Conservation (phyloP, 345 rosid species). For the Angophora floribunda region DNA sequence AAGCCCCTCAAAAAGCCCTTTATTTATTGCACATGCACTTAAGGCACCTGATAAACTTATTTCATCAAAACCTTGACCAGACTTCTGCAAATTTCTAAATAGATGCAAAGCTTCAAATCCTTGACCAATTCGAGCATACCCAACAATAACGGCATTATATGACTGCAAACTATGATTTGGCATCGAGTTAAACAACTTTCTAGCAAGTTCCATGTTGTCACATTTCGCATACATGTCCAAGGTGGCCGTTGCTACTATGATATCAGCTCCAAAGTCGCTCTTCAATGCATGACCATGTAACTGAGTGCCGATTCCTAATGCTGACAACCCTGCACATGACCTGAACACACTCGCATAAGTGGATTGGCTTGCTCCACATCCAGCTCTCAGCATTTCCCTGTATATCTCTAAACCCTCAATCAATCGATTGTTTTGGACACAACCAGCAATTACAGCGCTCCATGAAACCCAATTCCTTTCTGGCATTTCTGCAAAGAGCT, state of each 20-base stretch:
- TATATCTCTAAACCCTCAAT: conserved; percentile 47
- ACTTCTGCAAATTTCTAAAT: conserved; percentile 38
- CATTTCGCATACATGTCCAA: conserved; percentile 95
- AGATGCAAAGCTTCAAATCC: conserved; percentile 54
- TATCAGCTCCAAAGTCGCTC: conserved; percentile 45
- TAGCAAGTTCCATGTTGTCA: conserved; percentile 53
- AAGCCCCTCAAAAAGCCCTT: conserved; percentile 54
- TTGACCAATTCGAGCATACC: conserved; percentile 42
- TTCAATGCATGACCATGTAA: conserved; percentile 82
- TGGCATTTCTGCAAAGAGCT: conserved; percentile 46
- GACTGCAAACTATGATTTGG: conserved; percentile 57
- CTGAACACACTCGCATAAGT: conserved; percentile 78
- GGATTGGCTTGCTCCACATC: conserved; percentile 65
- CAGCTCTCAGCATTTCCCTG: conserved; percentile 55
- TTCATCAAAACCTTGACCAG: conserved; percentile 65
- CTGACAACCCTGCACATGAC: conserved; percentile 60
- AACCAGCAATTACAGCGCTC: conserved; percentile 83
- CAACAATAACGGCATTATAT: conserved; percentile 78
- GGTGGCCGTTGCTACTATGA: conserved; percentile 75
- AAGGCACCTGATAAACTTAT: conserved; percentile 81
- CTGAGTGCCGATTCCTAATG: conserved; percentile 51
- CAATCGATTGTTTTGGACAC: conserved; percentile 51
- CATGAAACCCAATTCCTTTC: conserved; percentile 72
- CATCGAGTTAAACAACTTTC: conserved; percentile 51
- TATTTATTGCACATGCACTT: conserved; percentile 68